These are phyloP conservation scores for Heterobasidion parviporum DNA, from an alignment of 1,284 basidiomycete species.

Conservation along the genomic window DNA sequence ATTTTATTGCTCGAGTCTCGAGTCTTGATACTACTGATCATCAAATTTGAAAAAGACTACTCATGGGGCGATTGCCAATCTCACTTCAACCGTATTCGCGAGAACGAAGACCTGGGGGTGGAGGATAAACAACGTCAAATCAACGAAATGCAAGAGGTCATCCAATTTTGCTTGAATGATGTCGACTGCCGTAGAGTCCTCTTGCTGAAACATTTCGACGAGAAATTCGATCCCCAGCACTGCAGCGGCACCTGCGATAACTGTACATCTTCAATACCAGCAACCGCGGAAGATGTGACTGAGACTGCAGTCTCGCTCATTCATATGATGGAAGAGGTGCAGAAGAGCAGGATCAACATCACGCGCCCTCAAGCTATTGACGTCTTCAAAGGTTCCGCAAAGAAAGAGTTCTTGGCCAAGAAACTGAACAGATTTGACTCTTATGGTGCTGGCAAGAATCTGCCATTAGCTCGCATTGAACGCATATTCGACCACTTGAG, in stretches of 20 bases:
- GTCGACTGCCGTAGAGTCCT: conserved; percentile 84
- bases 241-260: conserved; percentile 74
- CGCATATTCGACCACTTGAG: conserved; percentile 55
- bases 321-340: conserved; percentile 27
- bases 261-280: conserved; percentile 43
- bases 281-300: conserved; percentile 44
- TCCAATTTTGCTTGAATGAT: conserved; percentile 74
- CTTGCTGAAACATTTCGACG: conserved; percentile 64
- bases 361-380: conserved; percentile 43
- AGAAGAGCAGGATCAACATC: conserved; percentile 25
- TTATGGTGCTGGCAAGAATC: conserved; percentile 46
- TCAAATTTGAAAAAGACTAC: conserved; percentile 36
- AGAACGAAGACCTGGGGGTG: conserved; percentile 28
- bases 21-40: neutral
- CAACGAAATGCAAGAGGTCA: conserved; percentile 48
- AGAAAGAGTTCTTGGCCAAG: conserved; percentile 36
- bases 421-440: conserved; percentile 37
- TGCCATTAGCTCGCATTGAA: conserved; percentile 46
- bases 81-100: conserved; percentile 44
- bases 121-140: conserved; percentile 53
- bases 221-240: conserved; percentile 31
- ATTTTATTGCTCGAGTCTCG: neutral
- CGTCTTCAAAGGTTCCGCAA: conserved; percentile 57
- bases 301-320: conserved; percentile 47
- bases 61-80: conserved; percentile 41